Evolutionary conservation across 2,329 filamentous ascomycete genomes (phyloP).

Genomic region (Fusarium sp.): DNA sequence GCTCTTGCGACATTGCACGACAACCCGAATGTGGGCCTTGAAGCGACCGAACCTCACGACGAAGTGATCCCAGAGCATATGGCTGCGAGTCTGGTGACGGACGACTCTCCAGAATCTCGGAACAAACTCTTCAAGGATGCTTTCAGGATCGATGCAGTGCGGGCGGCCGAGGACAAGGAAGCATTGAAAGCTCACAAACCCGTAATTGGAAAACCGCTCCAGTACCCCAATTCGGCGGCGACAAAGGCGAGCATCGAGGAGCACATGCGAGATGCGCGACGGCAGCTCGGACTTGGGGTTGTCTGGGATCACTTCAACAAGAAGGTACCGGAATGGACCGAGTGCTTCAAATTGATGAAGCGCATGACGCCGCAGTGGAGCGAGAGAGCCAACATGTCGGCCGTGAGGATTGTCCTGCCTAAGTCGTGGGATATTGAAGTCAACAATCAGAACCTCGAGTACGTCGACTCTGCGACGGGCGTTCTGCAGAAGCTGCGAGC

Average conservation of each 20-base stretch:
- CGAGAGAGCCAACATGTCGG: constrained; percentile 50
- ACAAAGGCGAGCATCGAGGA: constrained; percentile 37
- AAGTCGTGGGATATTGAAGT: constrained; percentile 50
- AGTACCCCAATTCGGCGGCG: constrained; percentile 45
- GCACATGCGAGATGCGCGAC: constrained; percentile 43
- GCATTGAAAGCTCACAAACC: constrained; percentile 40
- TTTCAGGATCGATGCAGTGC: constrained; percentile 41
- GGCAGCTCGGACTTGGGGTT: constrained; percentile 53
- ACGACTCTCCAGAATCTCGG: constrained; percentile 33
- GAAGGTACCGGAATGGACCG: constrained; percentile 54
- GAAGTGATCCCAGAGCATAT: constrained; percentile 14
- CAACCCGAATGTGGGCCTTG: constrained; percentile 1
- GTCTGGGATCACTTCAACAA: constrained; percentile 47
- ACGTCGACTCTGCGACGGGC: constrained; percentile 51
- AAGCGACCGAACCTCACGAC: not conserved
- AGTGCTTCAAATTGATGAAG: constrained; percentile 53
- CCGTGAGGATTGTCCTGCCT: constrained; percentile 52
- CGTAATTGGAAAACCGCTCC: constrained; percentile 43
- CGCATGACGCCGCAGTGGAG: constrained; percentile 50
- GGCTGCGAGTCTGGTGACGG: constrained; percentile 18
- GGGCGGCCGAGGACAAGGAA: constrained; percentile 29
- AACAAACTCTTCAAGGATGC: constrained; percentile 47
- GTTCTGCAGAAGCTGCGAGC: constrained; percentile 49
- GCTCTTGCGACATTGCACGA: not conserved
- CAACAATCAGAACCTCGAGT: constrained; percentile 49